A percentile compares a stretch with the other conserved stretches of the same genome.
Conservation (phyloP, 257 asterid species). For the Solanum sejunctum region DNA sequence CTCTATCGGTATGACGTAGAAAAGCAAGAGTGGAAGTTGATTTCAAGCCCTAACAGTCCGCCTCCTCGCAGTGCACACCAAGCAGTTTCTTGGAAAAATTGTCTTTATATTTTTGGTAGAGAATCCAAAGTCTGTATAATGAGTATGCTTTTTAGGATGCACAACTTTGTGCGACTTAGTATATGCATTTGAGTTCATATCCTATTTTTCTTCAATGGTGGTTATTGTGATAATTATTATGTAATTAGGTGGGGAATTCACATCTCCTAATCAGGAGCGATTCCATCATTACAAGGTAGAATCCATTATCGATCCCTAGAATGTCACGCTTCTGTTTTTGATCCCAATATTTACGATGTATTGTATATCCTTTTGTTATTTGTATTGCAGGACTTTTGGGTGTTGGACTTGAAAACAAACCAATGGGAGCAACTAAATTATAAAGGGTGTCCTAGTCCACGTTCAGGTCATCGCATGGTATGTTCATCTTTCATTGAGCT, state of each 20-base stretch:
- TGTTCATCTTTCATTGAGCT: not conserved
- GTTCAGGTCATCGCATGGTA: constrained; percentile 98
- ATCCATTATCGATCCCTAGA: not conserved
- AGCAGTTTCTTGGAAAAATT: constrained; percentile 93
- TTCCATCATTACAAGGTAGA: constrained; percentile 98
- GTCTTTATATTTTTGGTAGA: constrained; percentile 76
- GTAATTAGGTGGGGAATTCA: constrained; percentile 88
- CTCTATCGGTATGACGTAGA: constrained; percentile 82
- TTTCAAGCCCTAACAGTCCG: constrained; percentile 93
- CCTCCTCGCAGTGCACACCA: constrained; percentile 99
- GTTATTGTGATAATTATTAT: not conserved
- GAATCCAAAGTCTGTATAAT: not conserved
- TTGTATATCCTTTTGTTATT: not conserved
- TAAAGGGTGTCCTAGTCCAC: constrained; percentile 98
- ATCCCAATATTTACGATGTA: not conserved
- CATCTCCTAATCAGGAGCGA: constrained; percentile 98
- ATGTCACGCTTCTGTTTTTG: not conserved
- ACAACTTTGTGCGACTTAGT: not conserved
- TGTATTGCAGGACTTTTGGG: constrained; percentile 83
- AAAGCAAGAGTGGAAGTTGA: constrained; percentile 84
- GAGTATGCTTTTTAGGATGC: not conserved
- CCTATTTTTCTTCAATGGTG: not conserved
- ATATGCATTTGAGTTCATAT: not conserved
- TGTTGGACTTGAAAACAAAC: constrained; percentile 85
- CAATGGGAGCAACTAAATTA: constrained; percentile 98